Conservation (phyloP, 768 basidiomycete genomes). For the Agrocybe pediades region DNA sequence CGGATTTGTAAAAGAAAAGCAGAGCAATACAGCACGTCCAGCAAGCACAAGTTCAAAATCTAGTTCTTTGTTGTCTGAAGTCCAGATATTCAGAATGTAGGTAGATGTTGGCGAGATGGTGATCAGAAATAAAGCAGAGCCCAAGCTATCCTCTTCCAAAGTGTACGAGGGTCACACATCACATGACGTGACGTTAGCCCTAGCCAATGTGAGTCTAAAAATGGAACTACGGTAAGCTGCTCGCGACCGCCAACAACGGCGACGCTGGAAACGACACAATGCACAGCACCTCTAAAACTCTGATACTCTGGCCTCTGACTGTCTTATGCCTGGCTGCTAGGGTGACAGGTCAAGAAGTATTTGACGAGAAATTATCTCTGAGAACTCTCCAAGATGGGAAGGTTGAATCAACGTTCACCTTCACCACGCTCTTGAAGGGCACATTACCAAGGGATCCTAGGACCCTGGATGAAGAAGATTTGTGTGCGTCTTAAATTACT, state of each 20-base stretch:
- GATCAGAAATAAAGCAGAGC: too few relatives aligned
- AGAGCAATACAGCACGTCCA: too few relatives aligned
- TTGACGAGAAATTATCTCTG: slow-evolving; percentile 47
- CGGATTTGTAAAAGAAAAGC: too few relatives aligned
- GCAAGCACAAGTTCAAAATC: too few relatives aligned
- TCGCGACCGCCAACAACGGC: slow-evolving; percentile 1
- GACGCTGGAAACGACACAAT: slow-evolving; percentile 15
- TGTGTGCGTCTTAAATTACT: slow-evolving; percentile 33
- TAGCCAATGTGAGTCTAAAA: too few relatives aligned
- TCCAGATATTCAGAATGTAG: too few relatives aligned
- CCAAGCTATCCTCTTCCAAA: too few relatives aligned
- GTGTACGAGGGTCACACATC: too few relatives aligned
- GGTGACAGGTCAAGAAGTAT: slow-evolving; percentile 39
- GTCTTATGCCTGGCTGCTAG: slow-evolving; percentile 18
- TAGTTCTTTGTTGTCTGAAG: too few relatives aligned
- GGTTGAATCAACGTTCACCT: slow-evolving; percentile 79
- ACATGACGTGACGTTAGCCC: too few relatives aligned
- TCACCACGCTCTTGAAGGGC: slow-evolving; percentile 63
- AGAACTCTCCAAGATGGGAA: slow-evolving; percentile 77
- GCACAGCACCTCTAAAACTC: slow-evolving; percentile 5
- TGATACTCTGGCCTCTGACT: slow-evolving; percentile 20
- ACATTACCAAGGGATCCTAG: slow-evolving; percentile 57
- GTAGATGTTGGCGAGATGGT: too few relatives aligned
- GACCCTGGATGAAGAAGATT: slow-evolving; percentile 49
- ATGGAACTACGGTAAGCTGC: too few relatives aligned